These are phyloP conservation scores for Ananas comosus DNA, from an alignment of 176 grass and related monocot genomes.

Conservation along the genomic window DNA sequence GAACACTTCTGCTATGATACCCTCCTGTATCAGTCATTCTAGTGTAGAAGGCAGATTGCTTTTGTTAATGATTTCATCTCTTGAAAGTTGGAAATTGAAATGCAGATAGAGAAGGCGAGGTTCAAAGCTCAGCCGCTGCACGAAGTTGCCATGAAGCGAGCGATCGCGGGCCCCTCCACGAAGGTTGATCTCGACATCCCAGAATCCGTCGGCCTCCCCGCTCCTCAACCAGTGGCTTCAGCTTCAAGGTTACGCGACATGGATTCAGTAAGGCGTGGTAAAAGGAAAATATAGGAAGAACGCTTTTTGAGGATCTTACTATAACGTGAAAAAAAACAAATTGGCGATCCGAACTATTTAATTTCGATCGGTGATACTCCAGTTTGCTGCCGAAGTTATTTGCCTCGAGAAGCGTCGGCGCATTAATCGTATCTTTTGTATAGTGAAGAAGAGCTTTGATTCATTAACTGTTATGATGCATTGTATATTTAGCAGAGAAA, in stretches of 20 bases:
- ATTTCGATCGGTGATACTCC: no score
- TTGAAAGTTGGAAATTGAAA: not conserved
- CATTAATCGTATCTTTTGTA: no score
- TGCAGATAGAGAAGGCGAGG: slow-evolving; percentile 61
- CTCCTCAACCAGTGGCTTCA: slow-evolving; percentile 18
- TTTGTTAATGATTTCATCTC: no score
- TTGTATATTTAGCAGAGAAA: no score
- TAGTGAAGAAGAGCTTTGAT: no score
- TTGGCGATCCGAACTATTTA: no score
- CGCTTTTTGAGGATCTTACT: no score
- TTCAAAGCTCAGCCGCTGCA: slow-evolving; percentile 40
- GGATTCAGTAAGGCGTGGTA: slow-evolving; percentile 21
- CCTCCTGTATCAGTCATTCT: not conserved
- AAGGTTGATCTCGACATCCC: slow-evolving; percentile 74
- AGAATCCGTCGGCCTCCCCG: slow-evolving; percentile 56
- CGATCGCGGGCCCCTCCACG: slow-evolving; percentile 15
- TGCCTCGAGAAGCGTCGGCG: no score
- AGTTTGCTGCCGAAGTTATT: no score
- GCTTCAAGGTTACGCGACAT: slow-evolving; percentile 32
- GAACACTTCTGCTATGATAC: not conserved
- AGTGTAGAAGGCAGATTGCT: not conserved
- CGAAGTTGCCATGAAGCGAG: slow-evolving; percentile 30
- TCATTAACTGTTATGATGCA: no score
- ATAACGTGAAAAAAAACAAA: no score
- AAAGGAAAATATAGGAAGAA: slow-evolving; percentile 18